A percentile compares a stretch with the other conserved stretches of the same genome.
These are phyloP conservation scores for Pyrenochaeta sp. DNA, from an alignment of 2,329 filamentous ascomycete genomes.

Conservation along the genomic window DNA sequence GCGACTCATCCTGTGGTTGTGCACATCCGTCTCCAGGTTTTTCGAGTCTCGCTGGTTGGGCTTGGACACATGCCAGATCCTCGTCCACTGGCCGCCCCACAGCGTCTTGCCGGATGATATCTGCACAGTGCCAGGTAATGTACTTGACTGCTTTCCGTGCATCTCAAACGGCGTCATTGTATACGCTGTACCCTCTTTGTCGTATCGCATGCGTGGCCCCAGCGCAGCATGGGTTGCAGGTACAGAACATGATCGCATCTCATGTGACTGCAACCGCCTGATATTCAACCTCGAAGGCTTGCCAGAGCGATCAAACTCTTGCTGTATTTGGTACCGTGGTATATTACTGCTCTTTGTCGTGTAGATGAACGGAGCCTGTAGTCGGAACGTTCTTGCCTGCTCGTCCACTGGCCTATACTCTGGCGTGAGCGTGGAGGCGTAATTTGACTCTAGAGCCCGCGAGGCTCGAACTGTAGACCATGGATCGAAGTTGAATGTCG, in stretches of 20 bases:
- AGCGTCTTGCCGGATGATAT: conserved; percentile 23
- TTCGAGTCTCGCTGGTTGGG: conserved; percentile 16
- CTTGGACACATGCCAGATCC: conserved; percentile 29
- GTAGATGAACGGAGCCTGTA: conserved; percentile 28
- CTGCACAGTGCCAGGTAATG: conserved; percentile 23
- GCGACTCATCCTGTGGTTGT: background rate
- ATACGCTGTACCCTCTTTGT: conserved; percentile 32
- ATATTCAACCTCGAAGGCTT: conserved; percentile 22
- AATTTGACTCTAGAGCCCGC: background rate
- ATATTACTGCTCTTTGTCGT: conserved; percentile 20
- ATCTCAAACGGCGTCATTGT: conserved; percentile 26
- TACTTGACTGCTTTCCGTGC: conserved; percentile 19
- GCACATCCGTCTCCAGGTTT: too few species aligned
- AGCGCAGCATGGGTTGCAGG: conserved; percentile 7
- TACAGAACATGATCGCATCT: conserved; percentile 21
- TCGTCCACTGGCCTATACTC: conserved; percentile 21
- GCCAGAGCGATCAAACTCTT: conserved; percentile 16
- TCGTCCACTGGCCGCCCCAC: conserved; percentile 25
- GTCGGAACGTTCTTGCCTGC: conserved; percentile 21
- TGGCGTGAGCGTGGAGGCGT: conserved; percentile 9
- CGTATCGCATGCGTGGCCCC: conserved; percentile 19
- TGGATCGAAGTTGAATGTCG: background rate
- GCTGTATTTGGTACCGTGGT: conserved; percentile 34
- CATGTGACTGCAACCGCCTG: conserved; percentile 23
- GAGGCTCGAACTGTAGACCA: background rate